These are phyloP conservation scores for Aureobasidium zeae DNA, from an alignment of 2,329 filamentous ascomycete species.

Conservation along the genomic window DNA sequence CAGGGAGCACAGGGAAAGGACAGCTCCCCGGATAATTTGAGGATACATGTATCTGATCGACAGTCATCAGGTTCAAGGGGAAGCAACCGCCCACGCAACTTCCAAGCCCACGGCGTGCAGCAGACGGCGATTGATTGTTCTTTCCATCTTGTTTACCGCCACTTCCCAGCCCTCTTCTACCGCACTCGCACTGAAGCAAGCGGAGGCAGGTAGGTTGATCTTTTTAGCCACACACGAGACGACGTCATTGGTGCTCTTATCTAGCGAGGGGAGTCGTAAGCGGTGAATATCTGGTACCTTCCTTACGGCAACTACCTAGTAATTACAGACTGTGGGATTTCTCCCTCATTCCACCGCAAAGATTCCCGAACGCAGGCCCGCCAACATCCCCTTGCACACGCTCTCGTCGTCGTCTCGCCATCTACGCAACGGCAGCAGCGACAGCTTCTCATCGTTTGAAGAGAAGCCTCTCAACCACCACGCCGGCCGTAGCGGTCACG, in stretches of 20 bases:
- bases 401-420: constrained; percentile 43
- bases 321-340: too few relatives aligned
- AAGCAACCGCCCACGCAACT: constrained; percentile 2
- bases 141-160: too few relatives aligned
- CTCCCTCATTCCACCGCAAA: constrained; percentile 64
- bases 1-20: neutral
- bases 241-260: too few relatives aligned
- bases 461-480: constrained; percentile 38
- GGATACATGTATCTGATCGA: neutral
- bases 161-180: too few relatives aligned
- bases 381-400: constrained; percentile 80
- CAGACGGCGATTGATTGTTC: too few relatives aligned
- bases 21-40: neutral
- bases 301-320: too few relatives aligned
- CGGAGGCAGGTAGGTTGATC: neutral
- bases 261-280: too few relatives aligned
- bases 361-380: constrained; percentile 70
- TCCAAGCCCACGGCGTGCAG: too few relatives aligned
- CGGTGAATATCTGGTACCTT: too few relatives aligned
- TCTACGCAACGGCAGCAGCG: constrained; percentile 26
- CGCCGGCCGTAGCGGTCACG: constrained; percentile 42
- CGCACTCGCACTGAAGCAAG: too few relatives aligned
- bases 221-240: too few relatives aligned
- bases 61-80: constrained; percentile 10
- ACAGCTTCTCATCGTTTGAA: constrained; percentile 34